Evolutionary conservation across 2,329 filamentous ascomycete genomes (phyloP), one percentile per base, ranked within the genome.

Genomic region (Didymosphaeria variabile): DNA sequence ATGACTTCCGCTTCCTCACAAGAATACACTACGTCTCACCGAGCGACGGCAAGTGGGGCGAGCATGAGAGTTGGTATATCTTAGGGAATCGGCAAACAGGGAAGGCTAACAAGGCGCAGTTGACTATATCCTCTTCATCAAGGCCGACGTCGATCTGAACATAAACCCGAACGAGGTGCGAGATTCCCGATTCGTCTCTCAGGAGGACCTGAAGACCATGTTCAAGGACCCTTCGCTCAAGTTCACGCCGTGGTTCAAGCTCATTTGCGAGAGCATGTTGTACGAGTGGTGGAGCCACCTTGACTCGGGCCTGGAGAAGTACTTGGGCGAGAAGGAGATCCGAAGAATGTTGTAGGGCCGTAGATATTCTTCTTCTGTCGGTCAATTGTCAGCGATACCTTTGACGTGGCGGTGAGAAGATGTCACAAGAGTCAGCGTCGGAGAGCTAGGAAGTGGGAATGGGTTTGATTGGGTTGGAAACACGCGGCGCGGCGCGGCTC

Each of bases 231-330:
- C 91, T 3, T 85, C 81, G 56, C 85, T 97, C 71, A 91, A 90
- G 72, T 98, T 98, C 80, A 99, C 95, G 0, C 95, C 95, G 1
- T 99, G 95, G 95, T 99, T 99, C 85, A 97, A 97, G 85, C 89
- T 99, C 69, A 98, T 99, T 75, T 99, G 95, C 86, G 87, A 98
- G 79, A 93, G 92, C 52, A 94, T 98, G 92, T 87, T 99, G 45
- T 99, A 97, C 73, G 91, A 97, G 79, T 99, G 95, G 95, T 99
- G 95, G 95, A 84, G 89, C 75, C 89, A 91, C 80, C 86, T 98
- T 59, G 90, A 95, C 70, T 83, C 86, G 26, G 91, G 91, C 10
- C 84, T 98, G 69, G 91, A 96, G 62, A 90, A 92, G 81, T 97
- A 94, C 81, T 86, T 88, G 80, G 90, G 93, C 76, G 94, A 98